phyloP scores from a whole-genome alignment of 2,329 filamentous ascomycete species.

The Chrysoporthe cubensis region DNA sequence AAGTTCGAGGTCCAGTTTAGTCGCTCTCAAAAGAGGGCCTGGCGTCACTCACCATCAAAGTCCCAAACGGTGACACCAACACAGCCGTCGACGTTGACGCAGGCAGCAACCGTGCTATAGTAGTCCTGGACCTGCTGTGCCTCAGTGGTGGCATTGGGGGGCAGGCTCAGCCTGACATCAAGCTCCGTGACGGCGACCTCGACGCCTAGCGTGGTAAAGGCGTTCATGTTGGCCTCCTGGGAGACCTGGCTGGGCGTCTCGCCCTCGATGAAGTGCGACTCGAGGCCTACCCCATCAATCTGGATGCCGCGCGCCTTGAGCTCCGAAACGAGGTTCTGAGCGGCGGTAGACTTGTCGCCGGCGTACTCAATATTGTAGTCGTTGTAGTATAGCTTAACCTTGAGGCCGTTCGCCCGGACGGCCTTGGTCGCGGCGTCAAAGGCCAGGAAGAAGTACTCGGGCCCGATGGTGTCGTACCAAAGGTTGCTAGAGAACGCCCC shows the following conservation, averaged over 20 bases:
- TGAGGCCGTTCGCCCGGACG: slow-evolving; percentile 40
- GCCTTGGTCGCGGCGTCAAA: slow-evolving; percentile 54
- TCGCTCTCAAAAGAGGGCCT: neutral
- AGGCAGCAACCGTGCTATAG: slow-evolving; percentile 38
- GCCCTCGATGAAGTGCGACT: slow-evolving; percentile 62
- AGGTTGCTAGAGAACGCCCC: slow-evolving; percentile 51
- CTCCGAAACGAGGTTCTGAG: slow-evolving; percentile 47
- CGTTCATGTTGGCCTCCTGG: slow-evolving; percentile 49
- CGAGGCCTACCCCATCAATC: slow-evolving; percentile 65
- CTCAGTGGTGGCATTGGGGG: slow-evolving; percentile 44
- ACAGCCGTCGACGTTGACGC: slow-evolving; percentile 40
- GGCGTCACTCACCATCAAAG: slow-evolving; percentile 41
- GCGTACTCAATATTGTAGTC: slow-evolving; percentile 62
- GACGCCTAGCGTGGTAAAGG: slow-evolving; percentile 53
- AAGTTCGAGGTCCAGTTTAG: neutral
- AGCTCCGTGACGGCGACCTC: slow-evolving; percentile 65
- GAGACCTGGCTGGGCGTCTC: slow-evolving; percentile 48
- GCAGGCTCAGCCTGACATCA: slow-evolving; percentile 53
- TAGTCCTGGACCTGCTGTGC: slow-evolving; percentile 53
- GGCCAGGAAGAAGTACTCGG: slow-evolving; percentile 56
- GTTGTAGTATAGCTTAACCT: slow-evolving; percentile 62
- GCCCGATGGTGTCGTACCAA: slow-evolving; percentile 56
- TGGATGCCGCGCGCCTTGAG: slow-evolving; percentile 51
- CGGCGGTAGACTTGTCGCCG: slow-evolving; percentile 49
- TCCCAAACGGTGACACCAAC: slow-evolving; percentile 51